phyloP scores from a whole-genome alignment of 192 early-diverging fungal species.

The Linnemannia elongata region DNA sequence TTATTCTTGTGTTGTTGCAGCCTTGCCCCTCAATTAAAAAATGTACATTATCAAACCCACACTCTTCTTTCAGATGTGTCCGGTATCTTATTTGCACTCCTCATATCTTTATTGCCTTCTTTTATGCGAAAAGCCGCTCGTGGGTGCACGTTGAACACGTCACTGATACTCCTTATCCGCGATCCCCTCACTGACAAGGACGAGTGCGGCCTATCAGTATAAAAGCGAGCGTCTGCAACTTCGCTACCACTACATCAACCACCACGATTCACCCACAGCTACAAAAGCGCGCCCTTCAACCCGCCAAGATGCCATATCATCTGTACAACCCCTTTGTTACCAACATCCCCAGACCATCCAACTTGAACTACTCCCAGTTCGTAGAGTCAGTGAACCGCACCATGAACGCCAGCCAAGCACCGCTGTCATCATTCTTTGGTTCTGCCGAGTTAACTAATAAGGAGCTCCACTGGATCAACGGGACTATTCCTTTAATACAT shows the following conservation, averaged over 20 bases:
- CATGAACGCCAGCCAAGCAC: background rate
- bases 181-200: too few relatives aligned
- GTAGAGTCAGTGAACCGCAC: background rate
- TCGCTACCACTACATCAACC: too few relatives aligned
- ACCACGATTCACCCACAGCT: too few relatives aligned
- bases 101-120: background rate
- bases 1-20: background rate
- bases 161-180: too few relatives aligned
- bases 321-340: too few relatives aligned
- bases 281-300: background rate
- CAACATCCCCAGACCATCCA: background rate
- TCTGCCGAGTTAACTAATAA: background rate
- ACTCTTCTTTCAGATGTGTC: background rate
- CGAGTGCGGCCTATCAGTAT: background rate
- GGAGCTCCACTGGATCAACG: slow-evolving; percentile 8
- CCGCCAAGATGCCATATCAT: background rate
- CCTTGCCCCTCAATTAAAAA: slow-evolving; percentile 10
- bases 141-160: background rate
- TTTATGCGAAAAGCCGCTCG: background rate
- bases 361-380: background rate
- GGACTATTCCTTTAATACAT: background rate
- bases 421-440: background rate
- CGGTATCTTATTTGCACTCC: background rate
- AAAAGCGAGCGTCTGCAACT: background rate
- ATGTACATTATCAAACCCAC: slow-evolving; percentile 24